These are phyloP conservation scores for Terfezia boudieri DNA, from an alignment of 495 filamentous ascomycete species.

Conservation along the genomic window DNA sequence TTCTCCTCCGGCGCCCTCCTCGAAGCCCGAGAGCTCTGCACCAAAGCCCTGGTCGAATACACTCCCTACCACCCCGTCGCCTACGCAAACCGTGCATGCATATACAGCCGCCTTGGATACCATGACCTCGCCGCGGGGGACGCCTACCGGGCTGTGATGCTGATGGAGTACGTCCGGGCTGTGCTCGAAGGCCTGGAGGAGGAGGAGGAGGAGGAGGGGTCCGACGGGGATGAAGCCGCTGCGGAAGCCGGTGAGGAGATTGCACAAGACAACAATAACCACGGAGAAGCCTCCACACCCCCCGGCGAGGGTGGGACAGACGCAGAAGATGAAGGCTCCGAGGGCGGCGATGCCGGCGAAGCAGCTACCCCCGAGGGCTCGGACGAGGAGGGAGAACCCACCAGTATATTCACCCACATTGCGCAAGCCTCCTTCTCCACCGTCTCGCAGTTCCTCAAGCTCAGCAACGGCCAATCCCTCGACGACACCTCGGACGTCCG, in stretches of 20 bases:
- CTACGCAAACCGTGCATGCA: conserved; percentile 47
- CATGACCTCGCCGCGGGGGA: conserved; percentile 79
- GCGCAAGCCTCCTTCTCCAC: neutral
- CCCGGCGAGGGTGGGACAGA: neutral
- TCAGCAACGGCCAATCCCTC: neutral
- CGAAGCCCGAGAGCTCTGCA: neutral
- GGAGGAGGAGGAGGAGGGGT: neutral
- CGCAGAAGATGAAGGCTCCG: neutral
- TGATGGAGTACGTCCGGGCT: conserved; percentile 53
- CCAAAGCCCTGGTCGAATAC: conserved; percentile 22
- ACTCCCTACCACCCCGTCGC: conserved; percentile 57
- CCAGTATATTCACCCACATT: neutral
- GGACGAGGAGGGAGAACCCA: neutral
- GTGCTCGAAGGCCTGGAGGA: neutral
- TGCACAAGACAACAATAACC: no score
- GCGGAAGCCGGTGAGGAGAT: neutral
- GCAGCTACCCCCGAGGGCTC: neutral
- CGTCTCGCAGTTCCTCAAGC: neutral
- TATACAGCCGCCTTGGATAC: conserved; percentile 55
- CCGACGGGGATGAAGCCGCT: neutral
- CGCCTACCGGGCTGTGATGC: conserved; percentile 67
- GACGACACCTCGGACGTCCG: neutral
- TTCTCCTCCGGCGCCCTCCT: neutral
- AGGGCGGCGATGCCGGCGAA: neutral
- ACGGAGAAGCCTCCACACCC: neutral